Evolutionary conservation across 768 basidiomycete genomes (phyloP).

Genomic region (Lentinula detonsa): DNA sequence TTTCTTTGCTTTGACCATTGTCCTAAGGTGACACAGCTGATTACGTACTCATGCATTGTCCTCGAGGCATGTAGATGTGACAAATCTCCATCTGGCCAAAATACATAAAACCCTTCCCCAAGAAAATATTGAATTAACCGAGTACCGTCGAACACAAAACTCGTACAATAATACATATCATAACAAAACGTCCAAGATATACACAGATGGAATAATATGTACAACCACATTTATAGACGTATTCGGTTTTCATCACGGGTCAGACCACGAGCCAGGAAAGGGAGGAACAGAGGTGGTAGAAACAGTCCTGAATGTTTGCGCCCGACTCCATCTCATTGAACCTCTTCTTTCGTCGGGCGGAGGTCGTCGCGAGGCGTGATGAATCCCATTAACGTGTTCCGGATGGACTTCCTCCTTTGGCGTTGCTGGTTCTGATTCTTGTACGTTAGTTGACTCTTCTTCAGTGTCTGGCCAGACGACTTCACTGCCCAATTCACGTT

Average conservation of each 20-base stretch:
- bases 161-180: neutral
- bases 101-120: neutral
- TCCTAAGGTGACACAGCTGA: neutral
- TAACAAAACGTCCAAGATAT: slow-evolving; percentile 1
- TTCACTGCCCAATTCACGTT: slow-evolving; percentile 4
- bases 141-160: neutral
- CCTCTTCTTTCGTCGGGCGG: neutral
- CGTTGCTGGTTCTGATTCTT: slow-evolving; percentile 5
- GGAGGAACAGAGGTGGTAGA: slow-evolving; percentile 4
- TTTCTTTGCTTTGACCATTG: slow-evolving; percentile 1
- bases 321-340: slow-evolving; percentile 3
- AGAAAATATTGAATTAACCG: neutral
- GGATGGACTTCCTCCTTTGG: slow-evolving; percentile 4
- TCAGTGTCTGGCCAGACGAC: slow-evolving; percentile 5
- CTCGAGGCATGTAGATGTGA: too few relatives aligned
- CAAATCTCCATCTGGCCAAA: neutral
- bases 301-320: neutral
- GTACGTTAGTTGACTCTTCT: slow-evolving; percentile 5
- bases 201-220: neutral
- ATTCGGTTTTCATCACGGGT: neutral
- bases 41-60: too few relatives aligned
- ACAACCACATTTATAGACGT: too few relatives aligned
- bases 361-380: neutral
- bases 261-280: slow-evolving; percentile 3
- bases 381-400: slow-evolving; percentile 1